Percentiles rank a stretch among this genome's conserved stretches.
These are phyloP conservation scores for Cladosporium sp. DNA, from an alignment of 2,329 filamentous ascomycete genomes.

Conservation along the genomic window DNA sequence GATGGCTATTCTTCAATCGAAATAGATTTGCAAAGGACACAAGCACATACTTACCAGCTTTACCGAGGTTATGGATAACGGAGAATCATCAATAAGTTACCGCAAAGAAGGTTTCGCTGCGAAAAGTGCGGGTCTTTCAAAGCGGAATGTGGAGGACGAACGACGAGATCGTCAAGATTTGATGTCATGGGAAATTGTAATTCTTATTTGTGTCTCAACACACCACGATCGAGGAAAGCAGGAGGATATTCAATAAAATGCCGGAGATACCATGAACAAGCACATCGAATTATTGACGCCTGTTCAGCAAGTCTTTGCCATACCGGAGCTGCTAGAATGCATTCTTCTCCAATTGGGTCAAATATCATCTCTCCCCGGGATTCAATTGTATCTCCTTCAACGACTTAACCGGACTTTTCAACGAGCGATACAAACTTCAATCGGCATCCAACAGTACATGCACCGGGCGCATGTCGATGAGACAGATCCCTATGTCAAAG, in stretches of 20 bases:
- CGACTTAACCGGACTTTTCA: background rate
- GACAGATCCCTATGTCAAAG: background rate
- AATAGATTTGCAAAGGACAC: no score
- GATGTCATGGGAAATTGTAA: background rate
- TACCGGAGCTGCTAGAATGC: conserved; percentile 7
- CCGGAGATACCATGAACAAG: background rate
- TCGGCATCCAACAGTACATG: background rate
- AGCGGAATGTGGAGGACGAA: conserved; percentile 9
- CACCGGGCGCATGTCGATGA: background rate
- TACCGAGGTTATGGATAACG: background rate
- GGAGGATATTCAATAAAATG: background rate
- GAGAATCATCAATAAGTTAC: background rate
- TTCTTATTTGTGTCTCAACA: no score
- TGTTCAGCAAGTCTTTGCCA: conserved; percentile 3
- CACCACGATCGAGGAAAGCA: no score
- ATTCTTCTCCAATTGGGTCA: conserved; percentile 1
- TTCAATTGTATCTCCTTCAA: conserved; percentile 2
- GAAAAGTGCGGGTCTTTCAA: background rate
- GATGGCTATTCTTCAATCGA: no score
- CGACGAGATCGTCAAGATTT: background rate
- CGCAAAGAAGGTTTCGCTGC: background rate
- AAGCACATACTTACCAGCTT: background rate
- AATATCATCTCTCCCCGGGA: background rate
- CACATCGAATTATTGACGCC: background rate
- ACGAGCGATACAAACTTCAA: background rate